These are phyloP conservation scores for Dendrocalamus latiflorus DNA, from an alignment of 202 grass and related monocot species.

Conservation along the genomic window DNA sequence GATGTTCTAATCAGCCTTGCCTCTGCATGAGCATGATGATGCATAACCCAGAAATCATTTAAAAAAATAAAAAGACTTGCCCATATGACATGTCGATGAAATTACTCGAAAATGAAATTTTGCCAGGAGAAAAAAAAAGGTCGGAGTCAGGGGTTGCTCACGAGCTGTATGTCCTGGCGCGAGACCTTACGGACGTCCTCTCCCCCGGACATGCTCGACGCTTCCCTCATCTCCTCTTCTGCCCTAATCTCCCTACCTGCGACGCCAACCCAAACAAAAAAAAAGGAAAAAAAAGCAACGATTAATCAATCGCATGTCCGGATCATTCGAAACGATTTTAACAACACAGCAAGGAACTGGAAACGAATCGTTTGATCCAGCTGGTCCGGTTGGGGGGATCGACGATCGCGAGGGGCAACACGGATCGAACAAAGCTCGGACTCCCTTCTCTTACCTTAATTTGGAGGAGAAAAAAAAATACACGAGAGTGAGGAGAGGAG, in stretches of 20 bases:
- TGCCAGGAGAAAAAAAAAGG: not conserved
- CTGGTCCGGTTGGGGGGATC: not conserved
- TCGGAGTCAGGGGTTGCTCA: slow-evolving; percentile 27
- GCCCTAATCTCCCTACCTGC: slow-evolving; percentile 21
- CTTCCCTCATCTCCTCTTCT: not conserved
- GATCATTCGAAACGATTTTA: not conserved
- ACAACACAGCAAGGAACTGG: not conserved
- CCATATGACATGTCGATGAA: not conserved
- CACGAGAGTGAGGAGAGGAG: not conserved
- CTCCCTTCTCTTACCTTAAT: not conserved
- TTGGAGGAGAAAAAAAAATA: not conserved
- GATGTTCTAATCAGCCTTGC: not conserved
- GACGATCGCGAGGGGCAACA: not conserved
- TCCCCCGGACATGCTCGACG: slow-evolving; percentile 47
- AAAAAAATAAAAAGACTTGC: not conserved
- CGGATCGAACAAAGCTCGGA: not conserved
- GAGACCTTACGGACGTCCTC: slow-evolving; percentile 88
- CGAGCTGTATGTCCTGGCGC: slow-evolving; percentile 95
- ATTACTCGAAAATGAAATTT: not conserved
- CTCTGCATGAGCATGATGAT: not conserved
- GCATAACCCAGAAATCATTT: not conserved
- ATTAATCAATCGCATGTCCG: not conserved
- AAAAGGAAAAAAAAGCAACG: not conserved
- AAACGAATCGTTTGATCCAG: not conserved
- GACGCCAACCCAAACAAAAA: not conserved